Evolutionary conservation across 768 basidiomycete genomes (phyloP).

Genomic region (Pseudohyphozyma bogoriensis): DNA sequence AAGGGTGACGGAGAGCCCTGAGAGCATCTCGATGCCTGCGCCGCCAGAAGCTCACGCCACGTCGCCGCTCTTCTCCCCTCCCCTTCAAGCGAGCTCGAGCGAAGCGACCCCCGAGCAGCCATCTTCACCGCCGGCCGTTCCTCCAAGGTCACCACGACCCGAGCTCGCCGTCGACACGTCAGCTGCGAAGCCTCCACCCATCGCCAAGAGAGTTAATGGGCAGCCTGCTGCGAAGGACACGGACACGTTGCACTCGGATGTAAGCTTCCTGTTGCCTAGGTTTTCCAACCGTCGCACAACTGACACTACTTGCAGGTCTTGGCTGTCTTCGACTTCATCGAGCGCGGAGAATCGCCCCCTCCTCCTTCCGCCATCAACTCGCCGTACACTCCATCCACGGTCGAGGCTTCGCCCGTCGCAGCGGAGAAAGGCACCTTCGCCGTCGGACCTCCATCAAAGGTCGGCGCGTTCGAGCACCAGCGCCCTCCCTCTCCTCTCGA

Average conservation of each 20-base stretch:
- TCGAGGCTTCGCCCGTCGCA: conserved; percentile 6
- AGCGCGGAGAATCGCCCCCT: conserved; percentile 6
- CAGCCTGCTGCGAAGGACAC: not conserved
- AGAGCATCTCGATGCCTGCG: not conserved
- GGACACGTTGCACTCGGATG: conserved; percentile 13
- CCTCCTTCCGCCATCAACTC: not conserved
- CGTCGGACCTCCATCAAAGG: conserved; percentile 9
- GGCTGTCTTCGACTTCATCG: conserved; percentile 25
- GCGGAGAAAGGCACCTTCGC: conserved; percentile 1
- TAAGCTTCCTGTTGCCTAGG: not conserved
- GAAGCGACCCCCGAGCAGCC: not conserved
- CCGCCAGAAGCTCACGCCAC: conserved; percentile 1
- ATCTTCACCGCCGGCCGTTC: not conserved
- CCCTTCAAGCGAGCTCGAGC: not conserved
- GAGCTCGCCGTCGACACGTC: not conserved
- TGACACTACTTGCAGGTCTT: conserved; percentile 3
- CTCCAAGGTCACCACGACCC: not conserved
- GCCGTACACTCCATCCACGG: conserved; percentile 8
- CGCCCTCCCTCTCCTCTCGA: not conserved
- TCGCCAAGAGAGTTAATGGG: not conserved
- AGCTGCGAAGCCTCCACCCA: not conserved
- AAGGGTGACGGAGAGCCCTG: conserved; percentile 12
- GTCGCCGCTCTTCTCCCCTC: conserved; percentile 6
- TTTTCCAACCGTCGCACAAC: not conserved
- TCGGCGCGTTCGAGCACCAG: not conserved